Evolutionary conservation across 1,139 yeast species (phyloP).

Genomic region (Pichia sp.): DNA sequence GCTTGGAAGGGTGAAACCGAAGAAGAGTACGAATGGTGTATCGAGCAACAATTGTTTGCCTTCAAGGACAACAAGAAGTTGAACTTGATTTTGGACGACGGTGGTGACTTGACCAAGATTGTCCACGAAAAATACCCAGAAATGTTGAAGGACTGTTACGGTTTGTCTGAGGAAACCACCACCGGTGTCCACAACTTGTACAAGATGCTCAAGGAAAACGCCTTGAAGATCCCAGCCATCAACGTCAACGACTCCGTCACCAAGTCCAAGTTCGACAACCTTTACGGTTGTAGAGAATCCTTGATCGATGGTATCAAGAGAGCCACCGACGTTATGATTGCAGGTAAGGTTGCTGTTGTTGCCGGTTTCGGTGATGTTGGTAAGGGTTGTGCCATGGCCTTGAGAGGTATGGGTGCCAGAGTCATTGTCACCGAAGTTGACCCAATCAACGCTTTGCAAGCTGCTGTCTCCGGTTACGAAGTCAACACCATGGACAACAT

Average conservation of each 20-base stretch:
- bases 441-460: slow-evolving; percentile 99
- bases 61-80: slow-evolving; percentile 96
- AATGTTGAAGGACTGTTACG: slow-evolving; percentile 91
- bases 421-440: slow-evolving; percentile 96
- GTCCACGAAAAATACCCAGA: slow-evolving; percentile 99
- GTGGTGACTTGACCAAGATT: slow-evolving; percentile 97
- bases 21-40: slow-evolving; percentile 99
- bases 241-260: slow-evolving; percentile 99
- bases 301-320: slow-evolving; percentile 98
- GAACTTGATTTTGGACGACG: slow-evolving; percentile 97
- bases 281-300: slow-evolving; percentile 99
- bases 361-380: slow-evolving; percentile 99
- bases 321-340: slow-evolving; percentile 99
- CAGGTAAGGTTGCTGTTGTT: slow-evolving; percentile 98
- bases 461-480: slow-evolving; percentile 99
- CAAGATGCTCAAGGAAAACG: slow-evolving; percentile 88
- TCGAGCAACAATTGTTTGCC: slow-evolving; percentile 97
- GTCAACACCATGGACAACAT: slow-evolving; percentile 96
- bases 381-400: slow-evolving; percentile 99
- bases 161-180: slow-evolving; percentile 98
- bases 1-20: slow-evolving; percentile 99
- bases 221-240: slow-evolving; percentile 98
- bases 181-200: slow-evolving; percentile 99
- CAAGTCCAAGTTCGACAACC: slow-evolving; percentile 98
- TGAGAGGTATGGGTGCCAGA: slow-evolving; percentile 99